Percentiles rank a stretch among this genome's conserved stretches.
Conservation (phyloP, 1,284 basidiomycete species). For the Cutaneotrichosporon sp. region DNA sequence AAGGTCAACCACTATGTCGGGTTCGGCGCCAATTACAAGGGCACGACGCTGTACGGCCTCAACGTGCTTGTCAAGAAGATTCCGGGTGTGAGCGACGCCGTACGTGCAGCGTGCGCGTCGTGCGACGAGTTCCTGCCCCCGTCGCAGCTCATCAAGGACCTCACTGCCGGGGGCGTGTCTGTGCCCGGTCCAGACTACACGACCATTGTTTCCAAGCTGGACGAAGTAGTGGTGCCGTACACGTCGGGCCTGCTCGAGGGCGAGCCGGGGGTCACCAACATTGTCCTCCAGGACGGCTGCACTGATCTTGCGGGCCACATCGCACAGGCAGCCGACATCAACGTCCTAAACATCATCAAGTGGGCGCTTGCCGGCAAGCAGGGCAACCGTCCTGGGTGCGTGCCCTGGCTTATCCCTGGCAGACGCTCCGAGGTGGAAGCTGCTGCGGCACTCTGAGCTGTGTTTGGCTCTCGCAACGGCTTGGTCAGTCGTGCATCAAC, state of each 20-base stretch:
- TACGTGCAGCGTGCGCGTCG: conserved; percentile 1
- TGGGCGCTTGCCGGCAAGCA: background rate
- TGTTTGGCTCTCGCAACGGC: background rate
- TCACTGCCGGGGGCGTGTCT: conserved; percentile 4
- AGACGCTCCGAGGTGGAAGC: too few relatives aligned
- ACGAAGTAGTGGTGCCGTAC: conserved; percentile 7
- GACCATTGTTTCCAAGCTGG: conserved; percentile 4
- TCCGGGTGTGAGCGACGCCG: background rate
- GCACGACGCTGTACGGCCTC: conserved; percentile 9
- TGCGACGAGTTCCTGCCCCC: conserved; percentile 9
- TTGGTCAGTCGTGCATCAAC: too few relatives aligned
- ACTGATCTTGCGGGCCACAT: background rate
- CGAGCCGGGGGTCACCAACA: conserved; percentile 10
- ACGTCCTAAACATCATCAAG: conserved; percentile 1
- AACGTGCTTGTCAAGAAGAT: conserved; percentile 7
- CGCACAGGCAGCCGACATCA: background rate
- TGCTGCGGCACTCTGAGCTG: too few relatives aligned
- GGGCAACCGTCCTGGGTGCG: background rate
- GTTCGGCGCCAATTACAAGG: conserved; percentile 11
- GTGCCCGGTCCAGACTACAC: conserved; percentile 9
- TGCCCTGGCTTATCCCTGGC: too few relatives aligned
- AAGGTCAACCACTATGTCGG: conserved; percentile 4
- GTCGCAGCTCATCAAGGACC: background rate
- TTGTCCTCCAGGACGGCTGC: conserved; percentile 11
- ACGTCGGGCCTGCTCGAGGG: conserved; percentile 2